phyloP scores from a whole-genome alignment of 163 green algal genomes.

The Scenedesmus sp. region DNA sequence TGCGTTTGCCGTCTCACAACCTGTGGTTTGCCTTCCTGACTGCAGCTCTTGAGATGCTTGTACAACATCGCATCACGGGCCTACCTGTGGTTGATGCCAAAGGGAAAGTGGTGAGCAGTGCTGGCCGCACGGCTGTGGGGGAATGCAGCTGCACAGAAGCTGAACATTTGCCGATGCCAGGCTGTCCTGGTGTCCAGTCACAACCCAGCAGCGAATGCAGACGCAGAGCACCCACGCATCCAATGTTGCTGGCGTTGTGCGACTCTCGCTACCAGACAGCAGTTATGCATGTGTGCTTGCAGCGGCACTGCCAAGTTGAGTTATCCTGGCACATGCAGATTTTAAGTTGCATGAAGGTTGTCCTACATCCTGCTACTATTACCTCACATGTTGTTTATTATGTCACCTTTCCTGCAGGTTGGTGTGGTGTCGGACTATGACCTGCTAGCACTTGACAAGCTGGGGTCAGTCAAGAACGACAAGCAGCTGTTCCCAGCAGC shows the following conservation, averaged over 20 bases:
- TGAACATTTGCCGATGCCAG: neutral
- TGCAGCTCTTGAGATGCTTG: constrained; percentile 51
- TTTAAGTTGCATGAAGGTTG: neutral
- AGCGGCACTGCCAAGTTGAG: neutral
- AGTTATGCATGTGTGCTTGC: neutral
- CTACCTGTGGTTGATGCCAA: constrained; percentile 47
- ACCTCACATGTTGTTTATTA: neutral
- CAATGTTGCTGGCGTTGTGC: too few relatives aligned
- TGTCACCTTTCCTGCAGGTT: constrained; percentile 1
- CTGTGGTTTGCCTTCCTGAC: neutral
- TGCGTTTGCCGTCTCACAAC: neutral
- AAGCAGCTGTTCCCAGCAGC: constrained; percentile 46
- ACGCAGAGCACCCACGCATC: too few relatives aligned
- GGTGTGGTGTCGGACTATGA: constrained; percentile 53
- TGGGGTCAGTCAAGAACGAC: constrained; percentile 47
- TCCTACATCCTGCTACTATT: neutral
- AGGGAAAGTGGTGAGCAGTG: constrained; percentile 43
- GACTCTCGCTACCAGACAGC: neutral
- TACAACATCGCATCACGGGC: constrained; percentile 50
- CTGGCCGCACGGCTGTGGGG: neutral
- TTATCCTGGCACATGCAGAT: neutral
- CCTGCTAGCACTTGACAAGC: constrained; percentile 50
- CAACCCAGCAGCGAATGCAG: neutral
- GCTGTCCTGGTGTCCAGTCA: neutral
- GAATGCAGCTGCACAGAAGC: neutral